Evolutionary conservation across 2,329 filamentous ascomycete species (phyloP), one percentile per base, ranked within the genome.

Genomic region (Penicillium thymicola): DNA sequence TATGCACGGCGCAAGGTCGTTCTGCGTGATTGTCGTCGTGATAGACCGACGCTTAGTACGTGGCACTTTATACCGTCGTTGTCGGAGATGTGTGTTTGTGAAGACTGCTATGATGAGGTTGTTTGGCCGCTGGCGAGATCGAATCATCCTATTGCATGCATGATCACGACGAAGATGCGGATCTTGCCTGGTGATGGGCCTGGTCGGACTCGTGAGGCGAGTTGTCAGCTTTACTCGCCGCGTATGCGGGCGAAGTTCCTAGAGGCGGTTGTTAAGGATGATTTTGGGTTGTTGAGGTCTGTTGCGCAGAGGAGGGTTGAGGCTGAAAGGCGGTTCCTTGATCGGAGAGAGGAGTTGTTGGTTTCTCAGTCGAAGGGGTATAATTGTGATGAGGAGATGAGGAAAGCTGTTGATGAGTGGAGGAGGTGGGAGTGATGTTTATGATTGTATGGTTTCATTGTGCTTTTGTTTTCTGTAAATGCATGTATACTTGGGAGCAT

Each of bases 31-130:
- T 95, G 90, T 68, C 77, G 78, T 21, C 81, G 85, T 34, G 85
- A 89, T 68, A 82, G 79, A n/a, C 79, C 85, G 5, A 74, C 88
- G 2, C 72, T 78, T n/a, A 81, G 85, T 53, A 82, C 80, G 13
- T 97, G 92, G 92, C 87, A 95, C 71, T 86, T 83, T 54, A 90
- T 95, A 71, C 85, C 89, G 0, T 79, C 83, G 14, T 76, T 95
- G 0, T 89, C 89, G 0, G 84, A 92, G 46, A 85, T 96, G 66
- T 91, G 89, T 0, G 87, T 96, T 4, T 97, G 92, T 73, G 85
- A 89, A 61, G 90, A 93, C 72, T 97, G 92, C 72, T 96, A 89
- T 70, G 84, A 90, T 16, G 86, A 90, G 23, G 83, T 90, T 0
- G 84, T 96, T n/a, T 85, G 83, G 73, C 91, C 92, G 0, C 78